Conservation (phyloP, 768 basidiomycete species). For the Serendipita vermifera region DNA sequence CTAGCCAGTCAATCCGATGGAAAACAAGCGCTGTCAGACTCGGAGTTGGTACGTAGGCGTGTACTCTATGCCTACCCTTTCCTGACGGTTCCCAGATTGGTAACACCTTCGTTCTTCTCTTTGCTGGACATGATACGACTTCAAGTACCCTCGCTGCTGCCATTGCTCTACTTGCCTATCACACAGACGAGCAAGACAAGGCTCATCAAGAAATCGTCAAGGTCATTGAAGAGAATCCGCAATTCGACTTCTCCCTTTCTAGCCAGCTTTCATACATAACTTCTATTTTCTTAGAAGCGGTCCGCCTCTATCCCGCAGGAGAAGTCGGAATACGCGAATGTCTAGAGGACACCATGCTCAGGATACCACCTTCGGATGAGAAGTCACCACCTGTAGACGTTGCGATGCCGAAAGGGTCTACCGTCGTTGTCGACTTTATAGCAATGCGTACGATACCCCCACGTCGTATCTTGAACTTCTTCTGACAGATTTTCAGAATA, state of each 20-base stretch:
- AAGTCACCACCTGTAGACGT: background rate
- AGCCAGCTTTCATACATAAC: conserved; percentile 23
- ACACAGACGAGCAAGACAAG: conserved; percentile 24
- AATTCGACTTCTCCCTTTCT: conserved; percentile 18
- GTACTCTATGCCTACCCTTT: background rate
- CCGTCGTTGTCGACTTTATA: conserved; percentile 35
- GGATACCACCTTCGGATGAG: conserved; percentile 11
- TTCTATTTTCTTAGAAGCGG: conserved; percentile 21
- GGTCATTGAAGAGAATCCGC: conserved; percentile 15
- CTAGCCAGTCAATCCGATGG: conserved; percentile 9
- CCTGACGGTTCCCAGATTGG: conserved; percentile 11
- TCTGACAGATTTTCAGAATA: conserved; percentile 28
- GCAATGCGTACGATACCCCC: conserved; percentile 31
- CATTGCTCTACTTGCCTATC: conserved; percentile 22
- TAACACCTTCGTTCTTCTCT: conserved; percentile 15
- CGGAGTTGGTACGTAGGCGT: conserved; percentile 12
- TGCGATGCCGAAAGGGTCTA: background rate
- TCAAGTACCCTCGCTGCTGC: conserved; percentile 25
- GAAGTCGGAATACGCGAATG: conserved; percentile 17
- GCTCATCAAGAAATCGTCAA: conserved; percentile 23
- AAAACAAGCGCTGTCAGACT: conserved; percentile 12
- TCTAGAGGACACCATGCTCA: conserved; percentile 14
- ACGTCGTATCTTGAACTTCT: conserved; percentile 12
- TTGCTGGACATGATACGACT: conserved; percentile 23
- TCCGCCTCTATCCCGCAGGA: conserved; percentile 25